A percentile compares a stretch with the other conserved stretches of the same genome.
Conservation (phyloP, 345 rosid species). For the Turnera subulata region DNA sequence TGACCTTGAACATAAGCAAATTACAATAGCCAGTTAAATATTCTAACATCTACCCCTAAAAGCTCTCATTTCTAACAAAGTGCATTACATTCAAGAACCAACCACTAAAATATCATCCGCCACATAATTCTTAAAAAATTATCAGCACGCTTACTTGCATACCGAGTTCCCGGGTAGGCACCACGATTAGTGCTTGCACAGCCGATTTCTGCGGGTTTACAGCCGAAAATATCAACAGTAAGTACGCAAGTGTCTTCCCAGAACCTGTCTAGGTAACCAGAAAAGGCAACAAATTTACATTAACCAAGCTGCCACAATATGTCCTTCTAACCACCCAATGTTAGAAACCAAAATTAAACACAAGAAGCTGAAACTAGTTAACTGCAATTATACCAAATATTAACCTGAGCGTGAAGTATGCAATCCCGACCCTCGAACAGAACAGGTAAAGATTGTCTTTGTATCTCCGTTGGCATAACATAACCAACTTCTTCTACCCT, state of each 20-base stretch:
- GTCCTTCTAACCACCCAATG: no score
- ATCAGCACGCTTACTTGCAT: constrained; percentile 58
- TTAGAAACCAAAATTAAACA: no score
- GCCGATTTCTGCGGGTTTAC: constrained; percentile 63
- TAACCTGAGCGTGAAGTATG: constrained; percentile 88
- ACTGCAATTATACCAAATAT: constrained; percentile 3
- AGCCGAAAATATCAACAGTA: constrained; percentile 60
- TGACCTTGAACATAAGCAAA: constrained; percentile 40
- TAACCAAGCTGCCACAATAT: no score
- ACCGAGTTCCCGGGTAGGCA: constrained; percentile 92
- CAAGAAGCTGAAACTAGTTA: background rate
- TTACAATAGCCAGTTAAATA: background rate
- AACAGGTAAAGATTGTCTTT: constrained; percentile 65
- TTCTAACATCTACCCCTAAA: no score
- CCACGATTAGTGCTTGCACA: constrained; percentile 80
- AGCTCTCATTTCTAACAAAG: background rate
- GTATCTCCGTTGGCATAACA: constrained; percentile 58
- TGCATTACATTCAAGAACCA: background rate
- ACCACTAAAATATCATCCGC: background rate
- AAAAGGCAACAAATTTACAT: constrained; percentile 2
- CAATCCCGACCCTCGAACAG: constrained; percentile 69
- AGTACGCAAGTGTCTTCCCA: constrained; percentile 87
- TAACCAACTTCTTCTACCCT: constrained; percentile 73
- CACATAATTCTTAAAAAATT: background rate
- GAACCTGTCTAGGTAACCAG: constrained; percentile 74